Percentiles rank a stretch among this genome's conserved stretches.
phyloP scores from a whole-genome alignment of 192 early-diverging fungal genomes.

The Endogone sp. region DNA sequence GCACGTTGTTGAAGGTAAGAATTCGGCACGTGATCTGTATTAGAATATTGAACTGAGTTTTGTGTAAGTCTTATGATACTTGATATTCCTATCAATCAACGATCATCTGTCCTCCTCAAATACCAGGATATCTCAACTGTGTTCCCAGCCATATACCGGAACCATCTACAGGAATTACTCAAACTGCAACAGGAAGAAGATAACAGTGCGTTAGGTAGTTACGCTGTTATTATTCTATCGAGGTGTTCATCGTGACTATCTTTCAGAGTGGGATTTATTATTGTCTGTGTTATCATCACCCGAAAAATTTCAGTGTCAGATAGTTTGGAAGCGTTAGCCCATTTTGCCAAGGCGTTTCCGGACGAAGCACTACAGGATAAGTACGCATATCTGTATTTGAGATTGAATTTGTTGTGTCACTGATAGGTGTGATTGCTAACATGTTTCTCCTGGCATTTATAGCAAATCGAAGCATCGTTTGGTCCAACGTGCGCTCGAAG shows the following conservation, averaged over 20 bases:
- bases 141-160: slow-evolving; percentile 58
- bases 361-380: slow-evolving; percentile 30
- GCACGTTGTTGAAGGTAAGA: slow-evolving; percentile 47
- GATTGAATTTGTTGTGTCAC: too few species aligned
- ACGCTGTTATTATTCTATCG: not conserved
- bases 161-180: slow-evolving; percentile 48
- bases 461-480: slow-evolving; percentile 40
- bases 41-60: not conserved
- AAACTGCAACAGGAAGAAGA: slow-evolving; percentile 34
- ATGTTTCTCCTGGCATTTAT: too few species aligned
- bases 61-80: too few species aligned
- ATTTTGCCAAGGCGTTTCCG: slow-evolving; percentile 67
- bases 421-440: too few species aligned
- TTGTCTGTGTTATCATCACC: not conserved
- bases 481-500: slow-evolving; percentile 42
- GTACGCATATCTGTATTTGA: slow-evolving; percentile 17
- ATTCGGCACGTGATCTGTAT: not conserved
- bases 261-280: too few species aligned
- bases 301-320: slow-evolving; percentile 27
- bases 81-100: too few species aligned
- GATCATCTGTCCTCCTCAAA: too few species aligned
- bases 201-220: slow-evolving; percentile 38
- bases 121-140: slow-evolving; percentile 38
- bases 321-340: slow-evolving; percentile 64
- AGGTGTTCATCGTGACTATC: too few species aligned